Base-by-base conservation (phyloP, 2,329 filamentous ascomycete genomes). In the Cercospora berteroae region DNA sequence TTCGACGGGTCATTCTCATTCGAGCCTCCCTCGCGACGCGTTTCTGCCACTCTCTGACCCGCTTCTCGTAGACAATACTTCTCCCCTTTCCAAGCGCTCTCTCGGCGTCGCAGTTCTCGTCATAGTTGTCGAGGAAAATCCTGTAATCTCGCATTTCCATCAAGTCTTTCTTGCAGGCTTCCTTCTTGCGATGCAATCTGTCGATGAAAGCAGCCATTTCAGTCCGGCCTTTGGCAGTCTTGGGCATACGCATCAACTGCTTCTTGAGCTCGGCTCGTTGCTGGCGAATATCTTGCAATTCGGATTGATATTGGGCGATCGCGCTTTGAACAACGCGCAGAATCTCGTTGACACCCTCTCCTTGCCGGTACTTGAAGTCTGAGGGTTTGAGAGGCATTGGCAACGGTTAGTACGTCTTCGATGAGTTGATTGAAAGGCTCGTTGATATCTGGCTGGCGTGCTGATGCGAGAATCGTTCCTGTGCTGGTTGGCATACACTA, bases 201-300 rank as follows among this genome's bases (percentile, higher is more conserved):
- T 36, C 31, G 25, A 58, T 58, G 55, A 36, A 58, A 1, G 27
- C 55, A 3, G 55, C 55, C 55, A 58, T 58, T 58, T 58, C 4
- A 1, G 29, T n/a, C 9, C 55, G 55, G 8, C 55, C 55, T 23
- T 31, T 36, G 1, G 55, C 55, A 4, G 55, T 58, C 27, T 33
- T 31, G 55, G 55, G 55, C 27, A 33, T 18, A 10, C 55, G 2
- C 55, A 58, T 58, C n/a, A 58, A 36, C 7, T 58, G 16, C 9
- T 31, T 20, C 48, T 62, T 62, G 23, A 27, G 42, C 27, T 62
- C 36, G 23, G 36, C 59, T 27, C 59, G 42, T 33, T 62, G 59
- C 31, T 33, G 25, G 13, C 36, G 59, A 13, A 58, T 12, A 4
- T 58, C 25, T 48, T 50, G 18, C 13, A 48, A 42, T 0, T n/a